These are phyloP conservation scores for Curvularia sp. DNA, from an alignment of 2,329 filamentous ascomycete genomes.

Conservation along the genomic window DNA sequence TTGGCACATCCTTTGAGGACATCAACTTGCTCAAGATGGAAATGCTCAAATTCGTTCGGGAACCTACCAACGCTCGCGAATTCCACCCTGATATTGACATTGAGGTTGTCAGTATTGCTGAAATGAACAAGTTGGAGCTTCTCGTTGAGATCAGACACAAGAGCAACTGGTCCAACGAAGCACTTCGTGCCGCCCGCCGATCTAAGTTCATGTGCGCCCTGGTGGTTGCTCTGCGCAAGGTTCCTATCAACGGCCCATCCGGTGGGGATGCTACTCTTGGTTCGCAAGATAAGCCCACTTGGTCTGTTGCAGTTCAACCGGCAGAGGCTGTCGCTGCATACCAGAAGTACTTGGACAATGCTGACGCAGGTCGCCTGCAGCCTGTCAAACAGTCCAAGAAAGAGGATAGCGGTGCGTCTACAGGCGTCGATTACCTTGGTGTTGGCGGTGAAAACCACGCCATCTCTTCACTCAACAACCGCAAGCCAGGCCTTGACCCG, in stretches of 20 bases:
- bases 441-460: constrained; percentile 49
- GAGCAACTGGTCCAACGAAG: constrained; percentile 70
- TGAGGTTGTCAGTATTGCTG: constrained; percentile 77
- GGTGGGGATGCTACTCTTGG: constrained; percentile 71
- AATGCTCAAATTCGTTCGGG: constrained; percentile 82
- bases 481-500: constrained; percentile 53
- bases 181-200: constrained; percentile 77
- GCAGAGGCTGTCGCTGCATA: constrained; percentile 70
- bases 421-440: constrained; percentile 46
- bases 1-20: constrained; percentile 87
- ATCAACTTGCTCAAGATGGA: constrained; percentile 84
- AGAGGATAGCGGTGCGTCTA: constrained; percentile 41
- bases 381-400: constrained; percentile 55
- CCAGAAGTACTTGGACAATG: constrained; percentile 55
- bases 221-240: constrained; percentile 80
- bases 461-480: constrained; percentile 55
- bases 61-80: constrained; percentile 86
- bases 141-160: constrained; percentile 89
- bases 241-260: constrained; percentile 84
- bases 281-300: constrained; percentile 74
- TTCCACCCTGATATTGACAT: constrained; percentile 86
- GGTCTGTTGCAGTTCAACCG: constrained; percentile 78
- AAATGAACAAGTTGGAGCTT: constrained; percentile 87
- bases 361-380: constrained; percentile 71
- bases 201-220: constrained; percentile 98